Base-by-base conservation (phyloP, 208 protist genomes). In the Trypanosoma lewisi region DNA sequence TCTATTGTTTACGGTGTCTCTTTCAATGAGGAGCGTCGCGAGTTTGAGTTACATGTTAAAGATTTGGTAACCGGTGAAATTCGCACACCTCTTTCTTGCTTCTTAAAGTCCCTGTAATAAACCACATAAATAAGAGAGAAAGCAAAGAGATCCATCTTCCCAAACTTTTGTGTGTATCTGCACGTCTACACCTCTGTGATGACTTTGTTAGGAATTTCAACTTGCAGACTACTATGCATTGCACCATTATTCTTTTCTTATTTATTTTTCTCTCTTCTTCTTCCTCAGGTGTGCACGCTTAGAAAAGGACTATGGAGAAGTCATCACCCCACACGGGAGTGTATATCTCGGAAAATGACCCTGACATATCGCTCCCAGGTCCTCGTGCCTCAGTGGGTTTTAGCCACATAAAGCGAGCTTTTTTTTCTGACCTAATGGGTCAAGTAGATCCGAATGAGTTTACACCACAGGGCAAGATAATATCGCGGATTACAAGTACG, bases 11-110 rank as follows among this genome's bases (percentile, higher is more conserved):
- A 85, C 45, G 89, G 89, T 21, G 83, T 92, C 19, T 71, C 63
- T 14, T 93, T 87, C 58, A 70, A 88, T 65, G 69, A 45, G 19
- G 47, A 41, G 23, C 39, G 53, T 21, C 49, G 41, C 14, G 85
- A 90, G 53, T 85, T 95, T 76, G 89, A 92, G 17, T 58, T 93
- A 41, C 63, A 77, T 31, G 57, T 87, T 49, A 73, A 74, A 8
- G 77, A 91, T 54, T 49, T 49, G 9, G 36, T 41, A 19, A 67
- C 48, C 55, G 71, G 71, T 41, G 70, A 68, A 39, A 49, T 75
- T 36, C 53, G 58, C 31, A 61, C 39, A 4, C 65, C 48, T 30
- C 0, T 44, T 14, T 39, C 12, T 0, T 66, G 50, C 19, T 52
- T 63, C 4, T 54, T 75, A 39, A 31, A 14, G 2, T 16, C 30